Base-by-base conservation (phyloP, 257 asterid genomes). In the Lantana camara region DNA sequence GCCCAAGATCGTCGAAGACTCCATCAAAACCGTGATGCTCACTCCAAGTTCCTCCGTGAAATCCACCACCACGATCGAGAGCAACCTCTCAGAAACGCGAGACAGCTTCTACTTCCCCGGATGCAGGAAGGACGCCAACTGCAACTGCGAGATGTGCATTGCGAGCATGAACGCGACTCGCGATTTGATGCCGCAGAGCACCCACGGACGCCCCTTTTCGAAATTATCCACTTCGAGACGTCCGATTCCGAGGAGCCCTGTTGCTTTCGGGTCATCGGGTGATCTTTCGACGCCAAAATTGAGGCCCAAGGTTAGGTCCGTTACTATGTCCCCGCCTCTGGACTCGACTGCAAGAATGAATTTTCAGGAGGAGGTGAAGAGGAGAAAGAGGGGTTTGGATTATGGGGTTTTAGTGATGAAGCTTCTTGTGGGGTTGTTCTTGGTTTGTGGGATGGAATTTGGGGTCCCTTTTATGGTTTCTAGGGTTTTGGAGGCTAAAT, bases 121-220 rank as follows among this genome's bases (percentile, higher is more conserved):
- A 17, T 93, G 99, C 77, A 72, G 86, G 52, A 93, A 79, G 71
- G 95, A 93, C 41, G 87, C 97, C 20, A 85, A 88, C 9, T 93
- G 99, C 77, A 68, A 45, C 54, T 93, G 97, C 69, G 80, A 83
- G 11, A 93, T 90, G 5, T 93, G 97, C 74, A 74, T 90, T 2
- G 96, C 83, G 4, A 87, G 97, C 84, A 79, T 90, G 45, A 84
- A 87, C 24, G 94, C 99, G 6, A 85, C 96, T 16, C 96, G 79
- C 12, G 97, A 93, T 80, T 81, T 92, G 78, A 83, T 86, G 72
- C 87, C 89, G 0, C 73, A 63, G 14, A 84, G 81, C 54, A 46
- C 51, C 38, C 70, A 63, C 7, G 72, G 80, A 68, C 83, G 82
- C 72, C 74, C 95, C 0, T 67, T 77, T 32, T 73, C 90, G 0